Percentiles rank a stretch among this genome's conserved stretches.
These are phyloP conservation scores for Metschnikowia borealis DNA, from an alignment of 805 yeast species.

Conservation along the genomic window DNA sequence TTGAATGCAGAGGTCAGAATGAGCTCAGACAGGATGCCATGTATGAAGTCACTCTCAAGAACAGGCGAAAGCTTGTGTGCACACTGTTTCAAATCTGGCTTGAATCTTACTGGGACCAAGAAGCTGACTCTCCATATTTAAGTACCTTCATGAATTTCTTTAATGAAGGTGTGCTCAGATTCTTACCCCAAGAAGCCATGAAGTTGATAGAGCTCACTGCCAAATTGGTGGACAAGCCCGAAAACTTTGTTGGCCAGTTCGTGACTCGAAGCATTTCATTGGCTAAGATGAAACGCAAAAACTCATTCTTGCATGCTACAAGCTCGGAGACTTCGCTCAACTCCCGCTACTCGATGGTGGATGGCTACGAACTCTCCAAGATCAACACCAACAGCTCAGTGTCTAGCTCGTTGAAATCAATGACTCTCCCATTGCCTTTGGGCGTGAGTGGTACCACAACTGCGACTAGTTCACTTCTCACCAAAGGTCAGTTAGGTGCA, in stretches of 20 bases:
- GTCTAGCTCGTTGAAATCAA: constrained; percentile 35
- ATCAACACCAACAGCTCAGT: constrained; percentile 47
- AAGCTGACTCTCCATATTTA: constrained; percentile 54
- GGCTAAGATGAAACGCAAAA: constrained; percentile 33
- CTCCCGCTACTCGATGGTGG: constrained; percentile 47
- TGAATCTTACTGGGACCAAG: constrained; percentile 82
- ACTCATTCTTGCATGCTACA: constrained; percentile 22
- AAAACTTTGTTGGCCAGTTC: constrained; percentile 39
- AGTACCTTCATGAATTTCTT: constrained; percentile 74
- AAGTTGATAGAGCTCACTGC: constrained; percentile 61
- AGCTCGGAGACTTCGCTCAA: constrained; percentile 23
- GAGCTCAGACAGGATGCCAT: constrained; percentile 33
- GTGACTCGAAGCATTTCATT: constrained; percentile 49
- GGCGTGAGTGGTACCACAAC: constrained; percentile 43
- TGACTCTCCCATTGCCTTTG: constrained; percentile 40
- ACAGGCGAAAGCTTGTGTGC: constrained; percentile 63
- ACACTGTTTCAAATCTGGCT: constrained; percentile 78
- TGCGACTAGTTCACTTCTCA: constrained; percentile 35
- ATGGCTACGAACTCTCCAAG: constrained; percentile 53
- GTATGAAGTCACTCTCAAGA: constrained; percentile 40
- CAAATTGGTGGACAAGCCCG: constrained; percentile 38
- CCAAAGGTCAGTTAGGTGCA: constrained; percentile 35
- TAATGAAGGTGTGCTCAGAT: constrained; percentile 65
- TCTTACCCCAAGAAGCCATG: constrained; percentile 63
- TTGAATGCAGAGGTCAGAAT: constrained; percentile 19